These are phyloP conservation scores for Aspergillus wentii DNA, from an alignment of 495 filamentous ascomycete genomes.

Conservation along the genomic window DNA sequence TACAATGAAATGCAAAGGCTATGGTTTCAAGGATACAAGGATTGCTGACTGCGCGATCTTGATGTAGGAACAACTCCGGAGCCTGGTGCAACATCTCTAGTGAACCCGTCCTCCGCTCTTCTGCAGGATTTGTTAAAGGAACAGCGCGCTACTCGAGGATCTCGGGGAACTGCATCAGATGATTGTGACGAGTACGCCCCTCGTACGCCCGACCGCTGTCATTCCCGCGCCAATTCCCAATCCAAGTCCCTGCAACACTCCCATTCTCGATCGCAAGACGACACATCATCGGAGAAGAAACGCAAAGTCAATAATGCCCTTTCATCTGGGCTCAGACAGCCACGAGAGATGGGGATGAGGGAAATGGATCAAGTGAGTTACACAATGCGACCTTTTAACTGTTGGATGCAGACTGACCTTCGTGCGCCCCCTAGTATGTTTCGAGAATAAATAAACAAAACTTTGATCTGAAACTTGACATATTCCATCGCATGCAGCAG, in stretches of 20 bases:
- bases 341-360: conserved; percentile 45
- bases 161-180: conserved; percentile 22
- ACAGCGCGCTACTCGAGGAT: conserved; percentile 36
- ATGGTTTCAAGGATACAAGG: background rate
- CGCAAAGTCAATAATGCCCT: conserved; percentile 23
- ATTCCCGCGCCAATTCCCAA: conserved; percentile 10
- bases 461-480: conserved; percentile 83
- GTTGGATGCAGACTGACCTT: conserved; percentile 6
- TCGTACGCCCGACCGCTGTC: conserved; percentile 27
- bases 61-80: conserved; percentile 26
- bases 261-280: conserved; percentile 19
- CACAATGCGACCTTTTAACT: background rate
- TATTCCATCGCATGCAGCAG: conserved; percentile 66
- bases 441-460: conserved; percentile 78
- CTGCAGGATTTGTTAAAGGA: conserved; percentile 46
- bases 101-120: conserved; percentile 41
- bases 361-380: conserved; percentile 45
- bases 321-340: conserved; percentile 20
- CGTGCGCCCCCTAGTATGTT: conserved; percentile 33
- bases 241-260: conserved; percentile 18
- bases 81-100: conserved; percentile 21
- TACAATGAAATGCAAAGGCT: too few species aligned
- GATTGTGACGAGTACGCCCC: conserved; percentile 16
- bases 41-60: background rate
- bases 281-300: conserved; percentile 33